Evolutionary conservation across 352 stramenopile species (phyloP), one percentile per base, ranked within the genome.

Genomic region (Albugo laibachii): DNA sequence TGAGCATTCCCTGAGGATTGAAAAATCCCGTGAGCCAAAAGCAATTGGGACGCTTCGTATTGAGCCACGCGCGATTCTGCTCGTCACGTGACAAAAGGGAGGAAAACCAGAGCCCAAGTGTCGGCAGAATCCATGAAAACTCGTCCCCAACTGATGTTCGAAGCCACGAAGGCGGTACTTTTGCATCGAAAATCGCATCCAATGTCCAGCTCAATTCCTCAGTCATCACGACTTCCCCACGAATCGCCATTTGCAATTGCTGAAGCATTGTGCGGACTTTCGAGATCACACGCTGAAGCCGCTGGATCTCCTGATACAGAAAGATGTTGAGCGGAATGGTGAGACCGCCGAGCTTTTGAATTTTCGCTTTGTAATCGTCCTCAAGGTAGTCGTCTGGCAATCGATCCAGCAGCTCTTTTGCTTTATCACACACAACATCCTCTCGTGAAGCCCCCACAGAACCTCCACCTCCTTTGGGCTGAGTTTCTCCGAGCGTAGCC

Each of bases 21-120:
- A 97, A 98, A 61, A 98, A 98, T 5, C 93, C 93, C 18, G 93
- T 97, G 43, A 98, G 64, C 93, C 92, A 98, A 61, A 96, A 98
- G 47, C 78, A 94, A 53, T 94, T 94, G 3, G 94, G 95, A 0
- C 88, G 69, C 11, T 89, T 84, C 14, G 69, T 93, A 52, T 96
- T 96, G 18, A 99, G 80, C 95, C 95, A 99, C 38, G 57, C 87
- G 31, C 91, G 74, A 40, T 93, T 93, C 69, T 99, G 93, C 52
- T 97, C 84, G 62, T 98, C 88, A 44, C 95, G 75, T 18, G 80
- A 92, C 27, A 97, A 73, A 8, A 99, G 66, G 40, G 84, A 96
- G 43, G 89, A 92, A 58, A 99, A 98, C 95, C 95, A 99, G 16
- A 97, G 74, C 1, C 93, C 92, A 13, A 99, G 72, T 18, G 85